Evolutionary conservation across 495 filamentous ascomycete species (phyloP), one percentile per base, ranked within the genome.

Genomic region (Evernia prunastri): DNA sequence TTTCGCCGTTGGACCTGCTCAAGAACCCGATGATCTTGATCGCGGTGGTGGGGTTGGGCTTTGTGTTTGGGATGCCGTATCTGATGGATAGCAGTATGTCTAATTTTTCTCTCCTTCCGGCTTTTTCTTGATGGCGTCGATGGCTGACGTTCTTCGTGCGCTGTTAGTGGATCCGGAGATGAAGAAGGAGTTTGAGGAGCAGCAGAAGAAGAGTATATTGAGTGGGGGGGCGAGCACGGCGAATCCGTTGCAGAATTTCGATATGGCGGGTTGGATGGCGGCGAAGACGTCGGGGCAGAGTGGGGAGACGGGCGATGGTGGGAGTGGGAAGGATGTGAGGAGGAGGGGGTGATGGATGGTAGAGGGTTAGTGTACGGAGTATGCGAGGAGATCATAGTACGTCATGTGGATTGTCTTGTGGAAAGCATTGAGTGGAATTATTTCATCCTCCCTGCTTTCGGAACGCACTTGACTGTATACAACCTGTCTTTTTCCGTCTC

Each of bases 1-100:
- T 82, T 68, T 82, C 81, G 17, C 82, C 85, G 10, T 66, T 96
- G 61, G 80, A 82, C 66, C 84, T 97, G 49, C 80, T 97, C 68
- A 89, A 90, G 75, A 96, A 88, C 70, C 94, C 94, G 5, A 97
- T 97, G 89, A 96, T 98, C 62, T 77, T 98, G 53, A 83, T 98
- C 75, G 89, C 88, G 17, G 72, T 96, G 27, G 86, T 93, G 29
- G 89, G 86, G 37, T 79, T 97, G 80, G 86, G 73, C 0, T 75
- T 96, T 54, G 91, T 96, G 47, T 77, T 97, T 58, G 92, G 92
- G 35, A 86, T 97, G 86, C 94, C 94, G 12, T 92, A 96, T 75
- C 72, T 98, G 40, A 84, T 97, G 76, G 92, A 97, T 59, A 97
- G 96, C 68, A 96, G 92, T 97, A 84, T 3, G n/a, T 18, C 31